These are phyloP conservation scores for Fusarium liriodendri DNA, from an alignment of 2,329 filamentous ascomycete species.

Conservation along the genomic window DNA sequence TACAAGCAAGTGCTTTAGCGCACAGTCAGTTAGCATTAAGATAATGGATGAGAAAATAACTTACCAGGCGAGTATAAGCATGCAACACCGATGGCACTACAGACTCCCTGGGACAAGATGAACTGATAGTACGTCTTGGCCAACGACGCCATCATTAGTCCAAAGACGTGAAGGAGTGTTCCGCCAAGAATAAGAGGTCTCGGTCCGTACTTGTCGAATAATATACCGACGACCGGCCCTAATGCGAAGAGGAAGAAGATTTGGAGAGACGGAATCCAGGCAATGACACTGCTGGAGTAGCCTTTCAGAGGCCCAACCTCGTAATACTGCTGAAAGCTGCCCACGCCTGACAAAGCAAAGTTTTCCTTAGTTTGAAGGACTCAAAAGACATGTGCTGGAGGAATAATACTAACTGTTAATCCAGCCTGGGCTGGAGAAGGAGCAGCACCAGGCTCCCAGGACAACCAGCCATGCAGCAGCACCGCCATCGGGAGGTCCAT, in stretches of 20 bases:
- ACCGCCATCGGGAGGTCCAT: not conserved
- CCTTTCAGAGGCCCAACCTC: not conserved
- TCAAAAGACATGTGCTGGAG: too few relatives aligned
- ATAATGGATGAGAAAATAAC: too few relatives aligned
- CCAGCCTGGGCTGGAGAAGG: conserved; percentile 2
- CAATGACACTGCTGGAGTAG: not conserved
- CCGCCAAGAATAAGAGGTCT: not conserved
- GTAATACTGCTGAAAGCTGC: not conserved
- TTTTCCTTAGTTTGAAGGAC: too few relatives aligned
- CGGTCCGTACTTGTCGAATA: not conserved
- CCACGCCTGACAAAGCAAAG: not conserved
- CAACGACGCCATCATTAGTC: not conserved
- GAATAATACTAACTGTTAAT: not conserved
- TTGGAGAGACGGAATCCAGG: not conserved
- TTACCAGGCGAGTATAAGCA: not conserved
- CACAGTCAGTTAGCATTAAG: too few relatives aligned
- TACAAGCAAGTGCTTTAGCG: not conserved
- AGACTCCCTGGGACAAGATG: not conserved
- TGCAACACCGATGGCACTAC: not conserved
- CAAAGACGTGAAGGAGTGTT: not conserved
- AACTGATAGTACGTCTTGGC: not conserved
- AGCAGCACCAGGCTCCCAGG: not conserved
- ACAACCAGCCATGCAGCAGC: not conserved
- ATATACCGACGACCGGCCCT: not conserved
- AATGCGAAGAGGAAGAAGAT: not conserved